phyloP scores from a whole-genome alignment of 345 rosid species.

The Euphorbia peplus region DNA sequence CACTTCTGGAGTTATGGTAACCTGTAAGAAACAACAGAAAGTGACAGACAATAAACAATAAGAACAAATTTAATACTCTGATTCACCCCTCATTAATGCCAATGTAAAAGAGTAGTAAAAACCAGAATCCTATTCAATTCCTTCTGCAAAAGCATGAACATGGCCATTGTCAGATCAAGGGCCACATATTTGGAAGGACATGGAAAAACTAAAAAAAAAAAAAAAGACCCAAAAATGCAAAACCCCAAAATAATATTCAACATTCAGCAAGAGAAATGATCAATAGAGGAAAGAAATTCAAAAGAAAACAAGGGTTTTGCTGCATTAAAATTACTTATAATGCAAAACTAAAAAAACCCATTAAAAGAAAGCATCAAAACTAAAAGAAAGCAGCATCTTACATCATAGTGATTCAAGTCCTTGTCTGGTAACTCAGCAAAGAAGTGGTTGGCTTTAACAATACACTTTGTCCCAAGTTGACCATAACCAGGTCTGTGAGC shows the following conservation, averaged over 20 bases:
- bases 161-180: slow-evolving; percentile 36
- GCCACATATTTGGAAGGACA: slow-evolving; percentile 29
- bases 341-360: no score
- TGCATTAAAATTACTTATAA: no score
- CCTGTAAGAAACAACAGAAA: slow-evolving; percentile 61
- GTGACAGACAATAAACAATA: slow-evolving; percentile 33
- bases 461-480: slow-evolving; percentile 79
- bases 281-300: slow-evolving; percentile 1
- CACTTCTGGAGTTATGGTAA: slow-evolving; percentile 91
- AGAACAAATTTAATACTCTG: slow-evolving; percentile 41
- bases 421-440: slow-evolving; percentile 83
- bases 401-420: slow-evolving; percentile 96
- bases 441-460: slow-evolving; percentile 98
- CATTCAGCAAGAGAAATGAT: slow-evolving; percentile 5
- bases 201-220: slow-evolving; percentile 14
- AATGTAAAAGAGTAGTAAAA: slow-evolving; percentile 20
- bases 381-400: slow-evolving; percentile 41
- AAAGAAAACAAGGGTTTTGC: background rate
- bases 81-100: slow-evolving; percentile 31
- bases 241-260: background rate
- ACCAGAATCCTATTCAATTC: slow-evolving; percentile 33
- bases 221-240: background rate
- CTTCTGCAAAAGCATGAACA: slow-evolving; percentile 28
- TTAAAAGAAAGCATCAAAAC: slow-evolving; percentile 18
- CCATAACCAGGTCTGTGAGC: slow-evolving; percentile 91